These are phyloP conservation scores for Neckera pumila DNA, from an alignment of 225 moss, liverwort and hornwort species.

Conservation along the genomic window DNA sequence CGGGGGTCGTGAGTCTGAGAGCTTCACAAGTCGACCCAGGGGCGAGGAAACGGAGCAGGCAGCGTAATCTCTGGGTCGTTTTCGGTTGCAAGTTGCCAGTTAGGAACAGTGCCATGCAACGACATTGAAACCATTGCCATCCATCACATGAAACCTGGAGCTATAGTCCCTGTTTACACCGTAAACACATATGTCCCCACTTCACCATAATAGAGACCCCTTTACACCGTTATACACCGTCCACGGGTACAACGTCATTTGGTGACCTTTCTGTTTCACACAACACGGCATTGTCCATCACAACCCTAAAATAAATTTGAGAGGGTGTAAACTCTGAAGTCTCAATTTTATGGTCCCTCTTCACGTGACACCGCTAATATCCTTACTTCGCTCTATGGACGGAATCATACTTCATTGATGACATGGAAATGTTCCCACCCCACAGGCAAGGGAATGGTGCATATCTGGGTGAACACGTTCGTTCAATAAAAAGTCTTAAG, in stretches of 20 bases:
- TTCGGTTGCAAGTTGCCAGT: too few relatives aligned
- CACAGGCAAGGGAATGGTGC: neutral
- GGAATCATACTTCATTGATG: neutral
- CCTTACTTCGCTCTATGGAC: too few relatives aligned
- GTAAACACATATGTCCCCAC: neutral
- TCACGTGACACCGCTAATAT: neutral
- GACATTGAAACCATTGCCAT: too few relatives aligned
- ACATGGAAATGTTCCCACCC: neutral
- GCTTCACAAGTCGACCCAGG: neutral
- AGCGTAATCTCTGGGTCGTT: too few relatives aligned
- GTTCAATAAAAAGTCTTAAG: neutral
- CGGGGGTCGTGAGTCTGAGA: neutral
- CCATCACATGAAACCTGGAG: too few relatives aligned
- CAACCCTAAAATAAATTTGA: neutral
- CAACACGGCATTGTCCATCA: neutral
- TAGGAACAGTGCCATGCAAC: too few relatives aligned
- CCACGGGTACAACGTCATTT: neutral
- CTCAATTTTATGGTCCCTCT: neutral
- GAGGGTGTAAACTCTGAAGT: neutral
- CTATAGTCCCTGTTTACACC: slow-evolving; percentile 10
- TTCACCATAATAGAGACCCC: neutral
- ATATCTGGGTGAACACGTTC: neutral
- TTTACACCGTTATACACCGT: neutral
- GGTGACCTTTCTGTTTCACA: neutral
- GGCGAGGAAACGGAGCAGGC: too few relatives aligned